Base-by-base conservation (phyloP, 2,329 filamentous ascomycete species). In the Pyrenochaeta sp. region DNA sequence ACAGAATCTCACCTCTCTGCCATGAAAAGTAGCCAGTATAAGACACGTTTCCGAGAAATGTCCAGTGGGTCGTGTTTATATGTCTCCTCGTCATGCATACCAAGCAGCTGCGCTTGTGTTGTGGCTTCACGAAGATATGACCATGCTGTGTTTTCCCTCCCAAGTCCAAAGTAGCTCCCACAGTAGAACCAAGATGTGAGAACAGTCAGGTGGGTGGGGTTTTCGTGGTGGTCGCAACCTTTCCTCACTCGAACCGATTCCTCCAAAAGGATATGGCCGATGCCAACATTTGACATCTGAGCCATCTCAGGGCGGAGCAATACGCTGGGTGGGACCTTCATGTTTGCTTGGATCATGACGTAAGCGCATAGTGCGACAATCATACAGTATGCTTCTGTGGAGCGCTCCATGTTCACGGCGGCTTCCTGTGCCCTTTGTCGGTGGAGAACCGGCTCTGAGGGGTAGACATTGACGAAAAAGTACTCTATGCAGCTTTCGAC, bases 1-100 rank as follows among this genome's bases (percentile, higher is more conserved):
- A 30, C n/a, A 12, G 4, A 35, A 2, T 7, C 49, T 7, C 72
- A 84, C 82, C 83, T 80, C 72, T 88, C 86, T 0, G 84, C 85
- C 29, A 87, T 81, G 63, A 87, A 87, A 9, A 88, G 74, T 35
- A 87, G 77, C 86, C 86, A 88, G 66, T 86, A 88, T 7, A 87
- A 77, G 10, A 85, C 77, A 50, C 83, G 78, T 31, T 82, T 80
- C 48, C 83, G 82, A 17, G 85, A 79, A 18, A 73, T 76, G 63
- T 87, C 85, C 4, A 83, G 74, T 1, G 79, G 74, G 32, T 82
- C 77, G 5, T 75, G 77, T 37, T 72, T 76, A 67, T 88, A 87
- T 1, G 80, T 78, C 18, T 79, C 75, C 63, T 87, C 85, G 46
- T 87, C 81, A 61, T 87, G 83, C 67, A 88, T 79, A 5, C 82